Conservation (phyloP, 495 filamentous ascomycete species). For the Thermothielavioides terrestris region DNA sequence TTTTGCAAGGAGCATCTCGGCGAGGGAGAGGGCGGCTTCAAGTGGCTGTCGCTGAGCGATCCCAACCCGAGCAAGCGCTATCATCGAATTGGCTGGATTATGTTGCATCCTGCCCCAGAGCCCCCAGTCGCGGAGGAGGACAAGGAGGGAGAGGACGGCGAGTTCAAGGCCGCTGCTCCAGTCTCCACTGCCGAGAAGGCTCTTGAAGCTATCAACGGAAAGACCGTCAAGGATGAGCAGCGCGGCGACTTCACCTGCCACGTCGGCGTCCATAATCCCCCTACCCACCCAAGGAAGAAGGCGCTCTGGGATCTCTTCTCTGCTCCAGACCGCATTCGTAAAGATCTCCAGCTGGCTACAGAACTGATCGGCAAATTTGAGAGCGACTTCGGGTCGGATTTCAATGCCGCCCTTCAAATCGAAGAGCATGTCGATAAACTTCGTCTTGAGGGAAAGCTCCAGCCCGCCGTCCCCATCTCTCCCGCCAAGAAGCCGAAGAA, state of each 20-base stretch:
- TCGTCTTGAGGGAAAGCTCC: conserved; percentile 61
- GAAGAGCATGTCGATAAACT: conserved; percentile 80
- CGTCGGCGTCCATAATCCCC: conserved; percentile 89
- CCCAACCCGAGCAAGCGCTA: conserved; percentile 95
- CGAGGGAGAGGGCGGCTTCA: conserved; percentile 77
- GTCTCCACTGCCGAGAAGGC: conserved; percentile 68
- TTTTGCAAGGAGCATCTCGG: conserved; percentile 90
- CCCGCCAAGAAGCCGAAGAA: conserved; percentile 56
- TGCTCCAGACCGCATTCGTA: conserved; percentile 75
- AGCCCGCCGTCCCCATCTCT: conserved; percentile 51
- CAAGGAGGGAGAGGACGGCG: conserved; percentile 47
- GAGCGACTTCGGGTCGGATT: conserved; percentile 60
- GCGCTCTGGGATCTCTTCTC: conserved; percentile 96
- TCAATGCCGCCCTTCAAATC: conserved; percentile 66
- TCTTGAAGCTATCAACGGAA: conserved; percentile 86
- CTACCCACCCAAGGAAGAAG: conserved; percentile 81
- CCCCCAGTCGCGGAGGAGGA: conserved; percentile 49
- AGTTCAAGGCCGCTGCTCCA: conserved; percentile 28
- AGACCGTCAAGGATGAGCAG: conserved; percentile 86
- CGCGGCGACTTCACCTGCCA: conserved; percentile 96
- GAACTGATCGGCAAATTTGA: conserved; percentile 75
- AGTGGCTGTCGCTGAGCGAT: conserved; percentile 87
- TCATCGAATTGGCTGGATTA: conserved; percentile 97
- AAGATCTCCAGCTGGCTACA: conserved; percentile 69
- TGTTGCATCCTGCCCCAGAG: conserved; percentile 73